phyloP scores from a whole-genome alignment of 2,329 filamentous ascomycete species.

The Pseudogymnoascus sp. region DNA sequence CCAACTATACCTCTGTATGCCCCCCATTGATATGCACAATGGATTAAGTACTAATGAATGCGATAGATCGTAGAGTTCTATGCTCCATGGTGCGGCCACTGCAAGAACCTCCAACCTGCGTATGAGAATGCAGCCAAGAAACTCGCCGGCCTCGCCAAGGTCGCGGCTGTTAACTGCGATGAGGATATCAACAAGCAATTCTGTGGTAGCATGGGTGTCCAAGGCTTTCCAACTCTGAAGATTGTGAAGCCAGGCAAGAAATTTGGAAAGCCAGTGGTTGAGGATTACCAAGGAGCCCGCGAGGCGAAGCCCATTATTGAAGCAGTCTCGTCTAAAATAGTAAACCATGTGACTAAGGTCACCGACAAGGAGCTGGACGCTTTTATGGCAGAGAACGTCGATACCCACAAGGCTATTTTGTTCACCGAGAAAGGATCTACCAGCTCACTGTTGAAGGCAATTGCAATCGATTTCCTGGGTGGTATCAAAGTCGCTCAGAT shows the following conservation, averaged over 20 bases:
- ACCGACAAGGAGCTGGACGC: conserved; percentile 69
- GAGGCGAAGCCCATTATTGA: conserved; percentile 83
- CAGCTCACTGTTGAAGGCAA: conserved; percentile 69
- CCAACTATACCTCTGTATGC: conserved; percentile 83
- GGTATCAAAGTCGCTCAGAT: conserved; percentile 74
- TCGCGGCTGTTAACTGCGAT: conserved; percentile 91
- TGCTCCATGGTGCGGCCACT: conserved; percentile 96
- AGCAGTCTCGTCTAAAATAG: conserved; percentile 76
- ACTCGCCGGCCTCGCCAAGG: conserved; percentile 85
- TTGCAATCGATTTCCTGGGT: conserved; percentile 86
- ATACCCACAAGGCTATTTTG: conserved; percentile 74
- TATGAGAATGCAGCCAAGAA: conserved; percentile 91
- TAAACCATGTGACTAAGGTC: conserved; percentile 78
- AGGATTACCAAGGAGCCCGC: conserved; percentile 82
- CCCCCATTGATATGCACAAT: conserved; percentile 12
- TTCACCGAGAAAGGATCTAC: conserved; percentile 92
- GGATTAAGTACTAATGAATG: conserved; percentile 17
- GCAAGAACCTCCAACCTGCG: conserved; percentile 87
- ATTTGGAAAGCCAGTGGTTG: conserved; percentile 67
- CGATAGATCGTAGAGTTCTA: conserved; percentile 72
- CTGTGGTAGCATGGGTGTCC: conserved; percentile 75
- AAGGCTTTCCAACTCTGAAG: conserved; percentile 95
- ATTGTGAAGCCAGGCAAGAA: conserved; percentile 82
- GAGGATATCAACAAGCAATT: conserved; percentile 85
- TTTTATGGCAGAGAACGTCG: conserved; percentile 61